phyloP scores from a whole-genome alignment of 176 grass and related monocot species.

The Zizania latifolia region DNA sequence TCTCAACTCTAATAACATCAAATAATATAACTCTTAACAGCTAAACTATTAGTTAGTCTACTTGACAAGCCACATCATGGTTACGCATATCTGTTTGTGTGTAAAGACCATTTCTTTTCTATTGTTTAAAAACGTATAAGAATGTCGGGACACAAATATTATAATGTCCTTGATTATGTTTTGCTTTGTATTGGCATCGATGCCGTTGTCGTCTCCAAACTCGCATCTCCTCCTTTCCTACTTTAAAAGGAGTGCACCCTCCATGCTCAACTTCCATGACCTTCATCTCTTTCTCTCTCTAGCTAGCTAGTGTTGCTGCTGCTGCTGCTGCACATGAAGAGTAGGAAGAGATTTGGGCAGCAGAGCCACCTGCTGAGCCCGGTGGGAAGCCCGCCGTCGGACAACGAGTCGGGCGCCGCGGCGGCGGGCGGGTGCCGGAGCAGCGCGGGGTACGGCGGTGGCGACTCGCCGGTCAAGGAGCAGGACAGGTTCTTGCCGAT shows the following conservation, averaged over 20 bases:
- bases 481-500: slow-evolving; percentile 91
- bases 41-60: neutral
- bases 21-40: neutral
- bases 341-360: slow-evolving; percentile 43
- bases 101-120: too few relatives aligned
- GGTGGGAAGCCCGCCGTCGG: slow-evolving; percentile 50
- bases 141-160: neutral
- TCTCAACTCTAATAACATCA: too few relatives aligned
- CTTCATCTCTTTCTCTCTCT: neutral
- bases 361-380: slow-evolving; percentile 48
- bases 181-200: slow-evolving; percentile 42
- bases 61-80: too few relatives aligned
- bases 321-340: slow-evolving; percentile 46
- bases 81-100: too few relatives aligned
- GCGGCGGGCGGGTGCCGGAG: slow-evolving; percentile 13
- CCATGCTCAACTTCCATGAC: neutral
- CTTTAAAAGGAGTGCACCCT: slow-evolving; percentile 38
- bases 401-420: slow-evolving; percentile 50
- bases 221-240: slow-evolving; percentile 27
- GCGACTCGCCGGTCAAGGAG: slow-evolving; percentile 59
- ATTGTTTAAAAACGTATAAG: too few relatives aligned
- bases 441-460: slow-evolving; percentile 26
- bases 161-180: neutral
- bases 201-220: slow-evolving; percentile 38
- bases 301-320: neutral